These are phyloP conservation scores for Parascedosporium putredinis DNA, from an alignment of 2,329 filamentous ascomycete genomes.

Conservation along the genomic window DNA sequence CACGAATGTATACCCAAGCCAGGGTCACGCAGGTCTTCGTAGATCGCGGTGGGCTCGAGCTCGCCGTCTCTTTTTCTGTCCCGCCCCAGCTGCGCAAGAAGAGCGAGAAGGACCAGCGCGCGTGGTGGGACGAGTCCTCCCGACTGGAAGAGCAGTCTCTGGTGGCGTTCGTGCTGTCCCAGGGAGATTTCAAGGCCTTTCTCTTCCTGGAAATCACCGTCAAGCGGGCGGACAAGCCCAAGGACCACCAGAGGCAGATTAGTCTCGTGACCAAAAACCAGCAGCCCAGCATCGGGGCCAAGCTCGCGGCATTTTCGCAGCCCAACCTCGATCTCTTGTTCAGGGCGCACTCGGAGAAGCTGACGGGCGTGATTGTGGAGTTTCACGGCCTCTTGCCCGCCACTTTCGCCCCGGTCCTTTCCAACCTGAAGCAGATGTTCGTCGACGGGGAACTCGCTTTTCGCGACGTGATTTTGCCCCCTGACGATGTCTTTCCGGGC, in stretches of 20 bases:
- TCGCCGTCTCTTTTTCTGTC: neutral
- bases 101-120: neutral
- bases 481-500: no score
- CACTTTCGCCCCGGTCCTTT: neutral
- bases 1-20: neutral
- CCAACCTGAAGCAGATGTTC: neutral
- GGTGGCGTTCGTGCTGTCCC: neutral
- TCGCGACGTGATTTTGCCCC: neutral
- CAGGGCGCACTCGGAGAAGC: neutral
- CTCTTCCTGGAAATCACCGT: neutral
- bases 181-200: neutral
- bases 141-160: neutral
- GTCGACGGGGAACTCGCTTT: neutral
- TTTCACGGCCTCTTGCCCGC: neutral
- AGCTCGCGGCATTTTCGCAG: neutral
- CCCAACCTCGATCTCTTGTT: neutral
- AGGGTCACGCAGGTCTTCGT: neutral
- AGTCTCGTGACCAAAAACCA: neutral
- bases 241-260: neutral
- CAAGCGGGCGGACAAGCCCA: neutral
- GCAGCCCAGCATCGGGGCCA: neutral
- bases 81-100: neutral
- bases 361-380: neutral
- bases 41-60: neutral
- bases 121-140: conserved; percentile 2